Conservation (phyloP, 495 filamentous ascomycete species). For the Symbiotaphrina buchneri region DNA sequence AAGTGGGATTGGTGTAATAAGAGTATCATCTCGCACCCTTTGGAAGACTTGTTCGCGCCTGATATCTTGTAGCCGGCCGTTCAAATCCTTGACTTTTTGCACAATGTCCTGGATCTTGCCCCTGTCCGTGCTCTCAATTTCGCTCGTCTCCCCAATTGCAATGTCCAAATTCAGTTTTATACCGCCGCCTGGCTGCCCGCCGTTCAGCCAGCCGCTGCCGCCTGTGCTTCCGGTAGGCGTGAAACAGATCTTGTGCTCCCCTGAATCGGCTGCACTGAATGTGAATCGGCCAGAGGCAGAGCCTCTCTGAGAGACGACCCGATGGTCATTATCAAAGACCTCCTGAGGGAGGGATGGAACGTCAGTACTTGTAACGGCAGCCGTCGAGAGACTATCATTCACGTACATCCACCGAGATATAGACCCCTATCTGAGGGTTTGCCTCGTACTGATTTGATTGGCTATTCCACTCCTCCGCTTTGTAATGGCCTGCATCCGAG, state of each 20-base stretch:
- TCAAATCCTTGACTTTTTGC: constrained; percentile 73
- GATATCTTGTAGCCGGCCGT: constrained; percentile 72
- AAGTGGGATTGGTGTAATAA: no score
- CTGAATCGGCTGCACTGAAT: constrained; percentile 82
- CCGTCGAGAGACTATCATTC: not conserved
- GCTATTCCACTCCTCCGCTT: constrained; percentile 56
- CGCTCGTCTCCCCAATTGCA: constrained; percentile 85
- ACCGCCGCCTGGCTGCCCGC: constrained; percentile 37
- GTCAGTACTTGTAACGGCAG: constrained; percentile 2
- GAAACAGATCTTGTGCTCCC: constrained; percentile 90
- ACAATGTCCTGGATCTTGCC: constrained; percentile 82
- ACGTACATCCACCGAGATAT: constrained; percentile 66
- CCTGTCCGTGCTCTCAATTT: constrained; percentile 88
- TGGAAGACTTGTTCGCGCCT: constrained; percentile 90
- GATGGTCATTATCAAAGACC: constrained; percentile 95
- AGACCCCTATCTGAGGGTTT: constrained; percentile 54
- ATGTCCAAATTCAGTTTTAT: constrained; percentile 74
- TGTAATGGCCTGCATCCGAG: constrained; percentile 43
- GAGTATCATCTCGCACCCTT: constrained; percentile 42
- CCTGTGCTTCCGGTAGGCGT: constrained; percentile 43
- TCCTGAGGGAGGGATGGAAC: constrained; percentile 31
- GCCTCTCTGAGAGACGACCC: constrained; percentile 72
- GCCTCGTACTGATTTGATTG: constrained; percentile 36
- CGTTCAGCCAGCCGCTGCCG: constrained; percentile 45
- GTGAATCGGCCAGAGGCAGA: constrained; percentile 66